Conservation (phyloP, 2,329 filamentous ascomycete genomes). For the Coniochaeta prunicola region DNA sequence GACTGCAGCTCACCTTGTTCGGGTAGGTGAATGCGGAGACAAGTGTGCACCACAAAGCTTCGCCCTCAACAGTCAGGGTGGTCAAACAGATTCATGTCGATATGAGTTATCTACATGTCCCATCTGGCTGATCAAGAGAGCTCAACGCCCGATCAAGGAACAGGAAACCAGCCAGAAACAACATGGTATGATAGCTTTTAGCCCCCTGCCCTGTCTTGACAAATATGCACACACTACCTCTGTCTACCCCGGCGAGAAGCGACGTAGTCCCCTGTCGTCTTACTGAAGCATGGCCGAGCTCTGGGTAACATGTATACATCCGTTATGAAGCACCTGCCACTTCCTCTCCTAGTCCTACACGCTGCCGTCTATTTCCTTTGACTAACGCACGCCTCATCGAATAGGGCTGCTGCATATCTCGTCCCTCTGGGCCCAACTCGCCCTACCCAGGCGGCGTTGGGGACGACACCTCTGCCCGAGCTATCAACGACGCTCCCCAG, state of each 20-base stretch:
- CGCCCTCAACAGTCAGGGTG: neutral
- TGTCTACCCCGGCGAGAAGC: too few species aligned
- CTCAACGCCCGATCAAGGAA: neutral
- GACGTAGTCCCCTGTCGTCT: too few species aligned
- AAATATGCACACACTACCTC: too few species aligned
- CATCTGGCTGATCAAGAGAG: neutral
- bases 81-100: neutral
- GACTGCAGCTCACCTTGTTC: neutral
- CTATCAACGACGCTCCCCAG: slow-evolving; percentile 39
- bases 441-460: slow-evolving; percentile 42
- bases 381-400: neutral
- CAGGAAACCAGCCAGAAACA: neutral
- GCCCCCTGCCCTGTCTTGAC: neutral
- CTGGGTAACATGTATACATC: neutral
- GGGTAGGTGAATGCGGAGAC: neutral
- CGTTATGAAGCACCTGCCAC: neutral
- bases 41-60: neutral
- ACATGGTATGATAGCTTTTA: neutral
- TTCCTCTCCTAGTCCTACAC: neutral
- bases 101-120: neutral
- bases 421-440: slow-evolving; percentile 42
- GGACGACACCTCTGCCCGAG: slow-evolving; percentile 42
- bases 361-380: neutral
- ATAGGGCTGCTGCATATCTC: slow-evolving; percentile 55
- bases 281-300: neutral